Conservation (phyloP, 225 moss, liverwort and hornwort species). For the Sphagnum tenellum region DNA sequence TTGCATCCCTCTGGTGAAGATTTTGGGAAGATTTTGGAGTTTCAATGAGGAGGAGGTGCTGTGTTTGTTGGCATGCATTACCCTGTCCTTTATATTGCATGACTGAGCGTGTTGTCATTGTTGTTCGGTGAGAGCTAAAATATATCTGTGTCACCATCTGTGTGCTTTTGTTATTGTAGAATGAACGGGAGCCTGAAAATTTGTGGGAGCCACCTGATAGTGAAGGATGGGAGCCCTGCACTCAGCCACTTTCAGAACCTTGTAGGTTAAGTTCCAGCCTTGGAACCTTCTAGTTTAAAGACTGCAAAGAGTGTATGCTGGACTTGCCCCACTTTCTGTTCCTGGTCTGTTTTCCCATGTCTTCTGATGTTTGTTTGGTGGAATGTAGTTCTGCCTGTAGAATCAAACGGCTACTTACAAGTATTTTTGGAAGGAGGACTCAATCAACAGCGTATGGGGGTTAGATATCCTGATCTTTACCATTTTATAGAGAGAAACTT, state of each 20-base stretch:
- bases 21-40: no score
- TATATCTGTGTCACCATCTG: slow-evolving; percentile 11
- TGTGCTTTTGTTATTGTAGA: slow-evolving; percentile 20
- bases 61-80: no score
- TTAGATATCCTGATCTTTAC: slow-evolving; percentile 10
- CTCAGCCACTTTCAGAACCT: slow-evolving; percentile 20
- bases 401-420: slow-evolving; percentile 72
- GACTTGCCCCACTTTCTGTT: no score
- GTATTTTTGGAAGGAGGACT: slow-evolving; percentile 94
- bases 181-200: slow-evolving; percentile 48
- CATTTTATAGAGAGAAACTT: neutral
- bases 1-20: neutral
- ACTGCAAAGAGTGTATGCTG: no score
- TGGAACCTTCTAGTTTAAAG: neutral
- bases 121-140: neutral
- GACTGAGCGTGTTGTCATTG: neutral
- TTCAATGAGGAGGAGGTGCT: no score
- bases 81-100: no score
- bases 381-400: slow-evolving; percentile 41
- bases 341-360: no score
- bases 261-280: slow-evolving; percentile 12
- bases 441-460: slow-evolving; percentile 99
- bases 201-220: slow-evolving; percentile 65
- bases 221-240: slow-evolving; percentile 67
- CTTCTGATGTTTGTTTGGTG: slow-evolving; percentile 10